Percentiles rank a stretch among this genome's conserved stretches.
Evolutionary conservation across 208 protist genomes (phyloP).

Genomic region (Leishmania mexicana): DNA sequence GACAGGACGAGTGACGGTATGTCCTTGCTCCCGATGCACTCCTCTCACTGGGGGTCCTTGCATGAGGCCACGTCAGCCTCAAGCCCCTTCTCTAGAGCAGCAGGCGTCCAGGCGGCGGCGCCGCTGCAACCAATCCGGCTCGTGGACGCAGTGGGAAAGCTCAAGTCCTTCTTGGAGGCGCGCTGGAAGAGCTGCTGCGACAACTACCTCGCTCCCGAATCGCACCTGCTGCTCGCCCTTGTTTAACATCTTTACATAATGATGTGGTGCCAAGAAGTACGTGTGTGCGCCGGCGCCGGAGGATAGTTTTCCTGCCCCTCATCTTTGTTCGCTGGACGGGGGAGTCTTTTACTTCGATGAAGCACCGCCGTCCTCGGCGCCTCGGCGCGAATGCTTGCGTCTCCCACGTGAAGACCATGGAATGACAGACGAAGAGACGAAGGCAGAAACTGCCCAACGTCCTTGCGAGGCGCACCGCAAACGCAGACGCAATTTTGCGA

Average conservation of each 20-base stretch:
- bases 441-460: not conserved
- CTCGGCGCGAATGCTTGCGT: not conserved
- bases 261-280: not conserved
- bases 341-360: not conserved
- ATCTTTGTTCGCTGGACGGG: not conserved
- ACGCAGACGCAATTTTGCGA: not conserved
- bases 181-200: constrained; percentile 35
- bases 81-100: not conserved
- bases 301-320: not conserved
- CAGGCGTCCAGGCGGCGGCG: not conserved
- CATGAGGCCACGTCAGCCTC: not conserved
- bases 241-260: constrained; percentile 1
- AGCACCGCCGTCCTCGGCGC: not conserved
- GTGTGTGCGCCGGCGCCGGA: not conserved
- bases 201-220: constrained; percentile 52
- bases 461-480: not conserved
- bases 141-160: constrained; percentile 27
- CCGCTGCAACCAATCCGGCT: constrained; percentile 14
- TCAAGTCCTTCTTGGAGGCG: constrained; percentile 21
- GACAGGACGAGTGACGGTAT: not conserved
- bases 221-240: constrained; percentile 37
- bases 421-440: not conserved
- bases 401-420: not conserved
- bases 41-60: not conserved
- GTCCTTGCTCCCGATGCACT: constrained; percentile 12